Evolutionary conservation across 1,284 basidiomycete genomes (phyloP).

Genomic region (Mycena sp.): DNA sequence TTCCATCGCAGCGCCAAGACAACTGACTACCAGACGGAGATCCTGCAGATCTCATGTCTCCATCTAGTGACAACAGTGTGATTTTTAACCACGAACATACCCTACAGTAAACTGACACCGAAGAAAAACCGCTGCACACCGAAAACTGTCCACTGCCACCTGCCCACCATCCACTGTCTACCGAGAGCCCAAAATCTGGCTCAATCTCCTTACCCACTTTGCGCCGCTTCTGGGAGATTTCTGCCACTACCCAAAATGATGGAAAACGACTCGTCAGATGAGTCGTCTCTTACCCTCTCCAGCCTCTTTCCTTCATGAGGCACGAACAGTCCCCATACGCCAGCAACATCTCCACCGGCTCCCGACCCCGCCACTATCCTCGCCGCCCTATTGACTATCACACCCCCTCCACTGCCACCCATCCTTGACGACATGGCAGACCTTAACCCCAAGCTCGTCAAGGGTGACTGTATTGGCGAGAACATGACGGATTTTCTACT

Average conservation of each 20-base stretch:
- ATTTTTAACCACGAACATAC: background rate
- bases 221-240: background rate
- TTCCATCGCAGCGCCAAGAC: too few relatives aligned
- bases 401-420: too few relatives aligned
- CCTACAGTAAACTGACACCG: background rate
- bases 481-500: background rate
- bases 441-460: background rate
- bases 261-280: background rate
- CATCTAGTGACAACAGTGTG: background rate
- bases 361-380: background rate
- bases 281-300: background rate
- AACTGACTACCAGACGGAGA: too few relatives aligned
- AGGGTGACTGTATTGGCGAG: background rate
- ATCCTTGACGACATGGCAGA: background rate
- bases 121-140: background rate
- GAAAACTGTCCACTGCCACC: background rate
- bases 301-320: too few relatives aligned
- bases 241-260: background rate
- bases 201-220: background rate
- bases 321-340: background rate
- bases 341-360: background rate
- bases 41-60: background rate
- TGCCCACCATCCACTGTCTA: background rate
- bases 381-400: background rate
- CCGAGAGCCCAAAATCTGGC: background rate